Percentiles rank a stretch among this genome's conserved stretches.
These are phyloP conservation scores for Epipyxis sp. DNA, from an alignment of 108 stramenopile genomes.

Conservation along the genomic window DNA sequence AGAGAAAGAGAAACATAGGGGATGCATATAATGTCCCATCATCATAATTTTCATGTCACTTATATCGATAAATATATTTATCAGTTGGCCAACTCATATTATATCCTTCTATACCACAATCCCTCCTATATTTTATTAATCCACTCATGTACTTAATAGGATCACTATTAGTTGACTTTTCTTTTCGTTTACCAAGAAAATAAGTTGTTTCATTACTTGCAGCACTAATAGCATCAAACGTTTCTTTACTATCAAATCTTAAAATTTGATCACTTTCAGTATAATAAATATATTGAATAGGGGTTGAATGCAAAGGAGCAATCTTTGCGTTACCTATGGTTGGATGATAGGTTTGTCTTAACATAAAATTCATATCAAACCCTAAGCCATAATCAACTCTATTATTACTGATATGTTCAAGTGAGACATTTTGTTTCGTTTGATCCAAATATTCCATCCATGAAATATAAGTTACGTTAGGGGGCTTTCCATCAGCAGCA, in stretches of 20 bases:
- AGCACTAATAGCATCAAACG: neutral
- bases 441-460: neutral
- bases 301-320: no score
- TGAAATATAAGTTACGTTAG: neutral
- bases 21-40: no score
- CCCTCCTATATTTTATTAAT: neutral
- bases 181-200: neutral
- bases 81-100: neutral
- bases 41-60: no score
- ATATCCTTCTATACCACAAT: neutral
- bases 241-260: neutral
- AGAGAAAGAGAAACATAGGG: no score
- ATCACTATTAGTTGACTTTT: neutral
- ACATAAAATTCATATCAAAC: neutral
- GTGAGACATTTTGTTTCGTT: no score
- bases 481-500: neutral
- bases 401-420: neutral
- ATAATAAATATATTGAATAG: neutral
- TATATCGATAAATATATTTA: neutral
- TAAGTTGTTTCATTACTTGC: neutral
- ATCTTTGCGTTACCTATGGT: no score
- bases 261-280: constrained; percentile 1
- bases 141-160: neutral
- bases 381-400: neutral
- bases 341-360: no score